phyloP scores from a whole-genome alignment of 495 filamentous ascomycete species.

The Daldinia childiae region DNA sequence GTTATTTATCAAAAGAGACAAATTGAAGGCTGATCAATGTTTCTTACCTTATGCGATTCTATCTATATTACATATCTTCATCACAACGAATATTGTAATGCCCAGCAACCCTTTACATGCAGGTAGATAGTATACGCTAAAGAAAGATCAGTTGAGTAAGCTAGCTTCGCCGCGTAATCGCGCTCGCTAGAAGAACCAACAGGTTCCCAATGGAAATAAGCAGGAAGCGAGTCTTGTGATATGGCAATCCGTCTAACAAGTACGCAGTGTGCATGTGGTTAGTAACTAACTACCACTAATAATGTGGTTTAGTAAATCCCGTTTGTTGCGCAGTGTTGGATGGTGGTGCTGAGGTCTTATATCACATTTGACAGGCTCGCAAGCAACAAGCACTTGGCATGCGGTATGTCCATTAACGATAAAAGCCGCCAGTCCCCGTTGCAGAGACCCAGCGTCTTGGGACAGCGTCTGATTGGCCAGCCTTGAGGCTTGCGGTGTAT shows the following conservation, averaged over 20 bases:
- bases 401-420: neutral
- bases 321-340: neutral
- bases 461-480: neutral
- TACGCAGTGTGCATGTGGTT: neutral
- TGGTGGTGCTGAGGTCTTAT: neutral
- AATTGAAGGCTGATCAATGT: constrained; percentile 9
- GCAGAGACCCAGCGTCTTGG: neutral
- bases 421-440: neutral
- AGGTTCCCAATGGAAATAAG: neutral
- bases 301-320: neutral
- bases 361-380: neutral
- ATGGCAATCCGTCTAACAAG: constrained; percentile 3
- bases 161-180: constrained; percentile 12
- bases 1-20: neutral
- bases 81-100: too few relatives aligned
- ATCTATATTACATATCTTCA: too few relatives aligned
- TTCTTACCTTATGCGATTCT: neutral
- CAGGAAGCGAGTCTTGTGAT: constrained; percentile 7
- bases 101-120: neutral
- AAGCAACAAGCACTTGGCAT: neutral
- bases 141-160: neutral
- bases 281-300: too few relatives aligned
- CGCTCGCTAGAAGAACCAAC: neutral
- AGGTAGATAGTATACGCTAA: neutral
- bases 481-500: neutral